phyloP scores from a whole-genome alignment of 371 early-diverging fungal genomes.

The Cokeromyces recurvatus region DNA sequence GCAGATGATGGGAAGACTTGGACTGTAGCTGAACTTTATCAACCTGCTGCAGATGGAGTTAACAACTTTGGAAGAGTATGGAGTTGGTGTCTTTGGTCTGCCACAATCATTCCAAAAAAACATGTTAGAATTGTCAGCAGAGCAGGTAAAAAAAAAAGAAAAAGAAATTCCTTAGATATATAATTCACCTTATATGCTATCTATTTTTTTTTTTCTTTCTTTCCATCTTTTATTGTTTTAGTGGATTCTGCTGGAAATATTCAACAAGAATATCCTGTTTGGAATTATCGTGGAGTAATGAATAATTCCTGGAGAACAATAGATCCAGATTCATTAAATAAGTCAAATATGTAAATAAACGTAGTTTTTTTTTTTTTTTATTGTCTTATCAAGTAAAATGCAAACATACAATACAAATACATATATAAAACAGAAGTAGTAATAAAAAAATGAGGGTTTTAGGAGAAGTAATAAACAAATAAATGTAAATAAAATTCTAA shows the following conservation, averaged over 20 bases:
- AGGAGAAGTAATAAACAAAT: too few species aligned
- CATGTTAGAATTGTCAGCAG: slow-evolving; percentile 54
- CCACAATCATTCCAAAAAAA: slow-evolving; percentile 27
- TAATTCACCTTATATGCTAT: too few species aligned
- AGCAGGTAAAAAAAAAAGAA: slow-evolving; percentile 49
- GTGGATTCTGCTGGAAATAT: slow-evolving; percentile 73
- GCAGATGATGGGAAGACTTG: slow-evolving; percentile 81
- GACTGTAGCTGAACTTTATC: slow-evolving; percentile 52
- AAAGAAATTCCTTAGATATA: too few species aligned
- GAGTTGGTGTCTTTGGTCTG: slow-evolving; percentile 81
- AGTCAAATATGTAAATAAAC: neutral
- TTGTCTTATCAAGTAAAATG: too few species aligned
- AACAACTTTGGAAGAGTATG: slow-evolving; percentile 43
- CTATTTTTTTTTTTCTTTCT: too few species aligned
- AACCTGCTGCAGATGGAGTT: slow-evolving; percentile 23
- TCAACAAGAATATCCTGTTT: slow-evolving; percentile 73
- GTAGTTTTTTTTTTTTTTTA: too few species aligned
- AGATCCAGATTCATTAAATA: slow-evolving; percentile 10
- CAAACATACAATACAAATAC: too few species aligned
- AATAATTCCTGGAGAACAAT: slow-evolving; percentile 65
- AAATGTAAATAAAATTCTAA: too few species aligned
- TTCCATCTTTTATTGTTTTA: slow-evolving; percentile 12
- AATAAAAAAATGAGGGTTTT: too few species aligned
- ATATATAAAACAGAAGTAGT: neutral
- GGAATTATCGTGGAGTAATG: slow-evolving; percentile 86